A percentile compares a stretch with the other conserved stretches of the same genome.
Conservation (phyloP, 345 rosid species). For the Eucalyptus cloeziana region DNA sequence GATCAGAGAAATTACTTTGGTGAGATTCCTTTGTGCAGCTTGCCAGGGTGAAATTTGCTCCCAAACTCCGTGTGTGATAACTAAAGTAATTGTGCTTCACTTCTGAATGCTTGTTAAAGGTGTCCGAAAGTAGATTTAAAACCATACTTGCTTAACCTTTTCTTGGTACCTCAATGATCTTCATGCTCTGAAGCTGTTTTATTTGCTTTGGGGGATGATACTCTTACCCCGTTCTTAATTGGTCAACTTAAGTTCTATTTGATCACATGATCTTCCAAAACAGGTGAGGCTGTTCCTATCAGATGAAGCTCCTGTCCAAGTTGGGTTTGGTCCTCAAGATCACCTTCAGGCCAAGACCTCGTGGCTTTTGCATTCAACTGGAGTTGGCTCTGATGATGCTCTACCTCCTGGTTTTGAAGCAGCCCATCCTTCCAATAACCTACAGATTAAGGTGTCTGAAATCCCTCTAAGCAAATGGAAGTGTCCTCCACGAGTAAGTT, state of each 20-base stretch:
- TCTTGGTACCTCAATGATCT: background rate
- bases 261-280: background rate
- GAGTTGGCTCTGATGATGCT: slow-evolving; percentile 33
- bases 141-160: background rate
- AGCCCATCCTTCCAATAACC: slow-evolving; percentile 27
- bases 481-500: slow-evolving; percentile 54
- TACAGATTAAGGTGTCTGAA: slow-evolving; percentile 48
- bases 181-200: background rate
- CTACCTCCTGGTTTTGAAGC: slow-evolving; percentile 94
- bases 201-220: background rate
- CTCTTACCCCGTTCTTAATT: background rate
- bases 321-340: slow-evolving; percentile 70
- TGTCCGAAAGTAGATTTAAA: background rate
- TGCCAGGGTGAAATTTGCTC: background rate
- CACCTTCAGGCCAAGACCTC: slow-evolving; percentile 89
- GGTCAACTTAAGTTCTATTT: background rate
- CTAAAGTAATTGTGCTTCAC: background rate
- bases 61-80: background rate
- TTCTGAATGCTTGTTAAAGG: background rate
- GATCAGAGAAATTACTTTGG: background rate
- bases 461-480: slow-evolving; percentile 71
- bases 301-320: slow-evolving; percentile 89
- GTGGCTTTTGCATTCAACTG: slow-evolving; percentile 34
- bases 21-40: background rate
- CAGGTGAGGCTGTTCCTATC: slow-evolving; percentile 73